Conservation (phyloP, 257 asterid species). For the Paulownia fortunei region DNA sequence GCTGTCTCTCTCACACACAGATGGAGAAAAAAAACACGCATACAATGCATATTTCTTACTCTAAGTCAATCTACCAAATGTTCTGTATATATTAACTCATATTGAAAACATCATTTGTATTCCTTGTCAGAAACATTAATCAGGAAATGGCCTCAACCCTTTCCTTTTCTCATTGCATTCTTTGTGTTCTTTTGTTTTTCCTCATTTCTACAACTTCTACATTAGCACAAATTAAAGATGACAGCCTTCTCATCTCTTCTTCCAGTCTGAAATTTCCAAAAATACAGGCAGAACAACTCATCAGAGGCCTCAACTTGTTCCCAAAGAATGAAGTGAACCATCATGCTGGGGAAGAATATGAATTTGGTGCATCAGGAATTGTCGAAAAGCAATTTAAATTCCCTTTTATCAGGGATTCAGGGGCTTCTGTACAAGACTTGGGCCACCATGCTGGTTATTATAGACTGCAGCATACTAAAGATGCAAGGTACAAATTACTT, state of each 20-base stretch:
- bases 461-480: conserved; percentile 31
- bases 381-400: conserved; percentile 35
- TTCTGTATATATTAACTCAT: background rate
- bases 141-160: conserved; percentile 2
- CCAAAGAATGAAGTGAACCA: conserved; percentile 49
- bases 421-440: conserved; percentile 34
- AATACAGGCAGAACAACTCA: conserved; percentile 39
- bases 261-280: conserved; percentile 2
- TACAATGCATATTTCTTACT: no score
- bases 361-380: conserved; percentile 16
- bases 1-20: no score
- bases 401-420: conserved; percentile 26
- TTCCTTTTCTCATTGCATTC: background rate
- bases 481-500: no score
- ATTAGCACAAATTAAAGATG: background rate
- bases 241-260: background rate
- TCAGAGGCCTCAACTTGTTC: conserved; percentile 50
- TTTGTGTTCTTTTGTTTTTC: background rate
- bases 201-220: background rate
- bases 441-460: conserved; percentile 48
- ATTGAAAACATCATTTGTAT: background rate
- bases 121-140: background rate
- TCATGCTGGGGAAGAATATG: background rate
- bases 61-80: no score
- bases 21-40: no score